A percentile compares a stretch with the other conserved stretches of the same genome.
Evolutionary conservation across 2,329 filamentous ascomycete species (phyloP).

Genomic region (Diaporthe eres): DNA sequence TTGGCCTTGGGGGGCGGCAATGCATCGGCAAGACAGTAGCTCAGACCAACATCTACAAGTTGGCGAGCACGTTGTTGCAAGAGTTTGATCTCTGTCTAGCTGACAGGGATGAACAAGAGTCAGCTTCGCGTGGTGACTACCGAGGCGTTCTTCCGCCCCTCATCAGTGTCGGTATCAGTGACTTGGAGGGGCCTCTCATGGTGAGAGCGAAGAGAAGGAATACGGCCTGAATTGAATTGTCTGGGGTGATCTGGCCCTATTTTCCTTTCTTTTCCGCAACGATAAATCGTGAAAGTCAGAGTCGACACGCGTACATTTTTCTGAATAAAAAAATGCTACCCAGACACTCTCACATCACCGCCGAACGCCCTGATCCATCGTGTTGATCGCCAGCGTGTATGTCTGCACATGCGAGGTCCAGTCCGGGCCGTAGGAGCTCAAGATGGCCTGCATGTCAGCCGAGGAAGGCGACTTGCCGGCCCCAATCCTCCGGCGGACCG

Average conservation of each 20-base stretch:
- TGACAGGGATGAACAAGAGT: slow-evolving; percentile 40
- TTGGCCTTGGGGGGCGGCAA: slow-evolving; percentile 50
- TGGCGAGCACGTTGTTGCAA: slow-evolving; percentile 45
- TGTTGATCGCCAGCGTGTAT: neutral
- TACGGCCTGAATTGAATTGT: neutral
- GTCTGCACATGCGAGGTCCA: neutral
- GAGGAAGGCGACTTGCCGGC: neutral
- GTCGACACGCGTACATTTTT: neutral
- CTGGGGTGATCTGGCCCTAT: too few species aligned
- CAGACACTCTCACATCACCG: neutral
- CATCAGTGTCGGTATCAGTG: slow-evolving; percentile 44
- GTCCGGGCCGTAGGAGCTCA: neutral
- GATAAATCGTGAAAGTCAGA: neutral
- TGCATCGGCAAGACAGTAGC: slow-evolving; percentile 55
- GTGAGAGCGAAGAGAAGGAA: slow-evolving; percentile 14
- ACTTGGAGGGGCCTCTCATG: slow-evolving; percentile 33
- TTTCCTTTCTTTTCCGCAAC: neutral
- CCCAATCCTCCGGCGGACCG: neutral
- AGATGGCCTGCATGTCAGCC: neutral
- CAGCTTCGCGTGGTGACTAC: slow-evolving; percentile 33
- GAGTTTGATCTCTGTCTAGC: slow-evolving; percentile 51
- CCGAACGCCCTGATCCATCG: slow-evolving; percentile 2
- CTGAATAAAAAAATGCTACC: too few species aligned
- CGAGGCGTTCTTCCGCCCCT: slow-evolving; percentile 40
- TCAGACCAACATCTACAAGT: slow-evolving; percentile 52